These are phyloP conservation scores for Neurospora sp. DNA, from an alignment of 2,329 filamentous ascomycete genomes.

Conservation along the genomic window DNA sequence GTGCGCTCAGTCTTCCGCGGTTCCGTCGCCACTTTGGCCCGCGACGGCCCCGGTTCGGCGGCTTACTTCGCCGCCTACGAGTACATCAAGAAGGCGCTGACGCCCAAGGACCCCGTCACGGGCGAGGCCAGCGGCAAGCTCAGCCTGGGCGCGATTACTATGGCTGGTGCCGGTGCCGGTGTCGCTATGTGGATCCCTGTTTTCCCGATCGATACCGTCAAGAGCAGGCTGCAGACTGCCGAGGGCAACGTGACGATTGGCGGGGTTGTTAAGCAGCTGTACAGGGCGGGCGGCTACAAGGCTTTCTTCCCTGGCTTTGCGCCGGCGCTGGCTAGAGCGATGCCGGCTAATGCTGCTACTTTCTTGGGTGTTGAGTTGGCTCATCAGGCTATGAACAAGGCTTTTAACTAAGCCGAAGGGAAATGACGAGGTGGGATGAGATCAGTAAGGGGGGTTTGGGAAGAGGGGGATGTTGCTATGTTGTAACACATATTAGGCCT, in stretches of 20 bases:
- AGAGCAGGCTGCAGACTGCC: constrained; percentile 84
- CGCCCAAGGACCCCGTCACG: constrained; percentile 64
- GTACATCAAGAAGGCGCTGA: constrained; percentile 79
- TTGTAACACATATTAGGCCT: neutral
- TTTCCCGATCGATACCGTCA: constrained; percentile 95
- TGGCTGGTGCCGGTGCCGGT: constrained; percentile 81
- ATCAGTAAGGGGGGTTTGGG: neutral
- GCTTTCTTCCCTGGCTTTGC: constrained; percentile 97
- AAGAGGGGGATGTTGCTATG: neutral
- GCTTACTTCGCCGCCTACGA: constrained; percentile 98
- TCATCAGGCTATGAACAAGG: constrained; percentile 71
- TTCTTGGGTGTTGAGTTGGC: constrained; percentile 81
- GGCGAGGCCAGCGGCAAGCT: constrained; percentile 68
- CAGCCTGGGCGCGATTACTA: constrained; percentile 71
- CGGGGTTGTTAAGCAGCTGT: constrained; percentile 73
- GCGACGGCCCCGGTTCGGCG: constrained; percentile 85
- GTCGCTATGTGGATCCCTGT: constrained; percentile 99
- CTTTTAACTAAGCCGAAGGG: constrained; percentile 35
- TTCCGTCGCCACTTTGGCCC: constrained; percentile 78
- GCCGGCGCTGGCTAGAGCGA: constrained; percentile 81
- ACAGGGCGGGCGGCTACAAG: constrained; percentile 69
- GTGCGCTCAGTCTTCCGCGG: constrained; percentile 88
- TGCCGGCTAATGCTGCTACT: constrained; percentile 92
- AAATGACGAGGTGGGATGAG: neutral
- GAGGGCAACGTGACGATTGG: constrained; percentile 74